phyloP scores from a whole-genome alignment of 805 yeast genomes.

The Candida montana region DNA sequence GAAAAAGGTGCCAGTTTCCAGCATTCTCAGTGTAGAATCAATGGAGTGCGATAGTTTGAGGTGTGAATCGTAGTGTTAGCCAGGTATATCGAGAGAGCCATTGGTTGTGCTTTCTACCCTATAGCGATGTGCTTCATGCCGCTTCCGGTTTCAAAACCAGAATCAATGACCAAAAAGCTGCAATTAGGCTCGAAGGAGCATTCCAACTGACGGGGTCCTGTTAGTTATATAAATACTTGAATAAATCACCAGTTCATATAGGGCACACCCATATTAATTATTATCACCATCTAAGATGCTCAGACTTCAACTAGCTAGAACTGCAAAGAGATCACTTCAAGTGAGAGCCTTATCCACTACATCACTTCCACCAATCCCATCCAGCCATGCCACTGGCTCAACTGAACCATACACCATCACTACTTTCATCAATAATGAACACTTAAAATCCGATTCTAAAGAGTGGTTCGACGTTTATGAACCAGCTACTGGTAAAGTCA shows the following conservation, averaged over 20 bases:
- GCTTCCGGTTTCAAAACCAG: background rate
- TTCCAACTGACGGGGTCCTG: background rate
- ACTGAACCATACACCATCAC: constrained; percentile 47
- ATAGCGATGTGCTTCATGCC: background rate
- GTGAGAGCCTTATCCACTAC: constrained; percentile 20
- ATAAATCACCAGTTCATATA: background rate
- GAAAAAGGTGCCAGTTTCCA: no score
- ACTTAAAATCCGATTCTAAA: constrained; percentile 42
- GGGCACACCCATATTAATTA: no score
- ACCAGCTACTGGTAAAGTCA: constrained; percentile 67
- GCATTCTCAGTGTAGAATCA: no score
- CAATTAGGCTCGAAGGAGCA: background rate
- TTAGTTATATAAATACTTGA: background rate
- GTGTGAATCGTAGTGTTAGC: no score
- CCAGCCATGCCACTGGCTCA: constrained; percentile 32
- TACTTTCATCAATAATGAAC: constrained; percentile 41
- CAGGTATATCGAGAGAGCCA: no score
- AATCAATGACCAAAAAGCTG: background rate
- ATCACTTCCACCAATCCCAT: constrained; percentile 31
- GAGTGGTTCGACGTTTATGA: constrained; percentile 68
- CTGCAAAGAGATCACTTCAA: constrained; percentile 6
- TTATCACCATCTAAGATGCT: constrained; percentile 5
- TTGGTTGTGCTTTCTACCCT: no score
- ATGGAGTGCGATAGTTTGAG: no score
- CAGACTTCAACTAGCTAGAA: constrained; percentile 5